Percentiles rank a stretch among this genome's conserved stretches.
Conservation (phyloP, 768 basidiomycete species). For the Pulveroboletus sp. region DNA sequence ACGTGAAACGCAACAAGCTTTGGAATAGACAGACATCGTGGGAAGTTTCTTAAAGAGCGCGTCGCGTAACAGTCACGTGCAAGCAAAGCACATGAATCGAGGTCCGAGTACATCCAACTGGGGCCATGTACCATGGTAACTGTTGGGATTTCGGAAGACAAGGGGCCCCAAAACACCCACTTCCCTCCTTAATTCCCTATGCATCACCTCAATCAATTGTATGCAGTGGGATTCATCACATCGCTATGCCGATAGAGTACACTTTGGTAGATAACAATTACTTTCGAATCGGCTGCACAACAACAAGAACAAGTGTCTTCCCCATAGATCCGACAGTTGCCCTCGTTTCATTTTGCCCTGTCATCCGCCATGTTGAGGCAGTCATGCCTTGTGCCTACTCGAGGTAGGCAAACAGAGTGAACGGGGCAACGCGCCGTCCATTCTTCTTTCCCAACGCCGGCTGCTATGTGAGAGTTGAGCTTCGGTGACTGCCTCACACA, state of each 20-base stretch:
- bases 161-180: background rate
- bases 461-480: background rate
- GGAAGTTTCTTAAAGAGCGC: constrained; percentile 34
- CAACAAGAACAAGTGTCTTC: background rate
- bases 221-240: background rate
- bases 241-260: background rate
- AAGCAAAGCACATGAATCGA: constrained; percentile 17
- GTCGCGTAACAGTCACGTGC: constrained; percentile 37
- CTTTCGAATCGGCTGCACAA: background rate
- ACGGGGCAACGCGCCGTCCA: background rate
- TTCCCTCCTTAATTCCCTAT: background rate
- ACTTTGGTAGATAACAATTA: background rate
- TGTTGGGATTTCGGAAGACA: background rate
- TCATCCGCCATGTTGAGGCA: background rate
- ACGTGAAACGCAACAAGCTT: constrained; percentile 27
- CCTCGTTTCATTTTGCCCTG: constrained; percentile 4
- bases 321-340: background rate
- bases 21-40: constrained; percentile 24
- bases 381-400: background rate
- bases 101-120: no score
- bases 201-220: background rate
- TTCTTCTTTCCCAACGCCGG: background rate
- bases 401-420: background rate
- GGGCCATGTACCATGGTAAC: no score
- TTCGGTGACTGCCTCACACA: constrained; percentile 5